Conservation (phyloP, 768 basidiomycete species). For the Ramaria sp. region DNA sequence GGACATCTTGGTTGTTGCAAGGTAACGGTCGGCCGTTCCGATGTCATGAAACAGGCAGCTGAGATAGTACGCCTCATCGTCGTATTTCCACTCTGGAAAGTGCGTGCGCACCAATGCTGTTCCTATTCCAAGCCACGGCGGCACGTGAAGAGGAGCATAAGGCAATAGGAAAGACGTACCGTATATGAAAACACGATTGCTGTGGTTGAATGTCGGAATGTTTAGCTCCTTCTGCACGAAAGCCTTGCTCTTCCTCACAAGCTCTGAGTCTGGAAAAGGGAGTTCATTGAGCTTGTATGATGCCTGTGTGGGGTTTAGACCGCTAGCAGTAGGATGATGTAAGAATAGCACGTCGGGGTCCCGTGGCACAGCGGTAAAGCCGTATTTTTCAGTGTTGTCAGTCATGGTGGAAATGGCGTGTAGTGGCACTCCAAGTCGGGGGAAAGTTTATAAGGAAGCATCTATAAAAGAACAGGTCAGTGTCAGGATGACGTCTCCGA, state of each 20-base stretch:
- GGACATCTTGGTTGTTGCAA: constrained; percentile 42
- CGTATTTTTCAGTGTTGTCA: constrained; percentile 21
- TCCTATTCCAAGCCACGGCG: constrained; percentile 20
- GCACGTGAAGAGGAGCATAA: neutral
- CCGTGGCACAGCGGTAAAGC: constrained; percentile 38
- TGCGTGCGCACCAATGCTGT: constrained; percentile 35
- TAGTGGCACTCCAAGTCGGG: neutral
- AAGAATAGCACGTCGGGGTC: constrained; percentile 40
- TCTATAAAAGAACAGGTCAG: too few species aligned
- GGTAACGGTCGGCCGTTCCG: constrained; percentile 36
- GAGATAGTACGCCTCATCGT: constrained; percentile 40
- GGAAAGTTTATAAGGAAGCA: too few species aligned
- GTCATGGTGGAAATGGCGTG: neutral
- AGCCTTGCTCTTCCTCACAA: constrained; percentile 28
- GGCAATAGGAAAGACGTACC: constrained; percentile 22
- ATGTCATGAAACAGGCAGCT: constrained; percentile 44
- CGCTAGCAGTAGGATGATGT: constrained; percentile 32
- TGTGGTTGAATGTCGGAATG: constrained; percentile 37
- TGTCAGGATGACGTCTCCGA: too few species aligned
- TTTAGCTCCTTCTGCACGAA: constrained; percentile 37
- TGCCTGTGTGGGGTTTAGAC: constrained; percentile 32
- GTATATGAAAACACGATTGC: constrained; percentile 40
- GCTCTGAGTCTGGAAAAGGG: constrained; percentile 30
- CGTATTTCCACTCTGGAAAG: constrained; percentile 37
- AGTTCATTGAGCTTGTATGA: constrained; percentile 28